Base-by-base conservation (phyloP, 106 monocot species). In the Cymbidium sinense region DNA sequence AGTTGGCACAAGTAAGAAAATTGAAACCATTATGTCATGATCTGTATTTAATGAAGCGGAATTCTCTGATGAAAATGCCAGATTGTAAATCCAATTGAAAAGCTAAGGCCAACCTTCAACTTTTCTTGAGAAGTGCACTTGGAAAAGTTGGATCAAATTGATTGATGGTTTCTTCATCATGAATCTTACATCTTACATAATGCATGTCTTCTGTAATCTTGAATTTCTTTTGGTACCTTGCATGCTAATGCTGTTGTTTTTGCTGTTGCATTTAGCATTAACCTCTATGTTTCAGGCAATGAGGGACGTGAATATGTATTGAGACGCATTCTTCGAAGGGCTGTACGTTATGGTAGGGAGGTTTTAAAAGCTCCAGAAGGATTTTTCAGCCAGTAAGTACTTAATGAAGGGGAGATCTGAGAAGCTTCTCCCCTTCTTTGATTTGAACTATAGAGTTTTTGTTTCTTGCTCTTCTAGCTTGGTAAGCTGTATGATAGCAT, bases 261-360 rank as follows among this genome's bases (percentile, higher is more conserved):
- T 62, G 25, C 67, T 67, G 0, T 67, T 67, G 58, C 34, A 71
- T 71, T 71, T 18, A 39, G 21, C 37, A 21, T 7, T 20, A 43
- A 74, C 0, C 1, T 74, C 27, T 39, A 19, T 36, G 20, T 5
- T 74, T 75, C 78, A 93, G 93, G 93, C 47, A 93, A 93, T 85
- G 96, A 96, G 70, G 93, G 93, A 3, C 82, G 96, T 5, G 96
- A 93, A 76, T 93, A 96, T 89, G 93, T 96, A 54, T 83, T 93
- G 7, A 87, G 93, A 69, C 87, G 93, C 33, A 91, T 93, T 82
- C 88, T 93, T 79, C 85, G 96, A 77, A 85, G 96, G n/a, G 96
- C 93, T 83, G 96, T 96, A 20, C 91, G 91, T 27, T 96, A 93
- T 91, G 93, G 93, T 8, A 87, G 83, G 43, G 91, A 96, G 77